Evolutionary conservation across 2,329 filamentous ascomycete species (phyloP).

Genomic region (Hymenoscyphus occultus): DNA sequence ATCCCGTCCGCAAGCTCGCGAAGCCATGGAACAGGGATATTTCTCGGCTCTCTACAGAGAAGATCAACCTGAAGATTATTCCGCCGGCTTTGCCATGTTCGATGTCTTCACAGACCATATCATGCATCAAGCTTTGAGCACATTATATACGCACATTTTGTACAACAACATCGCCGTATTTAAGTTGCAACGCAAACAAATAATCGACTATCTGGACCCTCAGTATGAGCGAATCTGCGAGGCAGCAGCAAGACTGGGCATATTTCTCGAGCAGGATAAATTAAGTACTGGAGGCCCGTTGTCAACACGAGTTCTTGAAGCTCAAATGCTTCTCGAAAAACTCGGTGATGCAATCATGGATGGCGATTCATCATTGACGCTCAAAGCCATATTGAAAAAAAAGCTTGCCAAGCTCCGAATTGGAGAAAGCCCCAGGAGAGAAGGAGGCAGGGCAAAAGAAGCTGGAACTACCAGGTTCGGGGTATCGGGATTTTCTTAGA

Average conservation of each 20-base stretch:
- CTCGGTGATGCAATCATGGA: not conserved
- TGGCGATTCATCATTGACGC: not conserved
- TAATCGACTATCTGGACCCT: not conserved
- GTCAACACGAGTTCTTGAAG: not conserved
- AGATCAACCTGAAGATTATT: not conserved
- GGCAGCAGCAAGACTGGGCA: not conserved
- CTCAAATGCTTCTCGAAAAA: not conserved
- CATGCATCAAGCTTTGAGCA: not conserved
- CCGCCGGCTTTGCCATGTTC: not conserved
- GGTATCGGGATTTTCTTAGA: too few relatives aligned
- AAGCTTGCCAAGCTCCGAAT: not conserved
- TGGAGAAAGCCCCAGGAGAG: not conserved
- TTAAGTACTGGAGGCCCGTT: not conserved
- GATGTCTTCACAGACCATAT: not conserved
- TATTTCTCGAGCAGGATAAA: not conserved
- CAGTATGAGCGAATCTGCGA: not conserved
- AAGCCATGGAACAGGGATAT: not conserved
- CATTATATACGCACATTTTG: not conserved
- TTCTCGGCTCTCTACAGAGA: not conserved
- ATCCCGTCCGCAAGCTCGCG: not conserved
- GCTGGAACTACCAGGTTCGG: not conserved
- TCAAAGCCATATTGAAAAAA: not conserved
- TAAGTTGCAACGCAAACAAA: not conserved
- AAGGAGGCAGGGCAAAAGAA: not conserved
- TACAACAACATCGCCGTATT: not conserved